phyloP scores from a whole-genome alignment of 2,329 filamentous ascomycete species.

The Apiospora pterosperma region DNA sequence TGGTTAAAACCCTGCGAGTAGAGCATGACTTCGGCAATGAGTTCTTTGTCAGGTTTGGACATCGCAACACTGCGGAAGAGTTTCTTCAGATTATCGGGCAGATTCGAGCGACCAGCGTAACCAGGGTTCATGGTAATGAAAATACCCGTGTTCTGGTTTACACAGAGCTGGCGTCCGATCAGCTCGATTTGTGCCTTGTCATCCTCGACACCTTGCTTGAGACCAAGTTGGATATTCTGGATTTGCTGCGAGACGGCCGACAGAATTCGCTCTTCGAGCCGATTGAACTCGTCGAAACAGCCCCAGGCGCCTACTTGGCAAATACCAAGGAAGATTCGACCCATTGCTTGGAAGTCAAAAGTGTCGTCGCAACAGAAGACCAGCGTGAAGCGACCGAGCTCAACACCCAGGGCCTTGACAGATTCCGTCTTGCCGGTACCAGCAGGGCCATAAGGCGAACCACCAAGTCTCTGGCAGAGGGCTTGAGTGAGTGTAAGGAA shows the following conservation, averaged over 20 bases:
- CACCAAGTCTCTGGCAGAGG: conserved; percentile 88
- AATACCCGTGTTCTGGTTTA: conserved; percentile 92
- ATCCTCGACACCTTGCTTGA: conserved; percentile 80
- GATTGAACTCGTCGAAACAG: conserved; percentile 99
- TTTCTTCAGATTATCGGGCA: conserved; percentile 99
- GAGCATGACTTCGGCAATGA: conserved; percentile 99
- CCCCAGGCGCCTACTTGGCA: conserved; percentile 99
- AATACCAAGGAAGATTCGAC: conserved; percentile 97
- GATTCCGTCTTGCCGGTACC: conserved; percentile 99
- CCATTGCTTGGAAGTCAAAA: conserved; percentile 99
- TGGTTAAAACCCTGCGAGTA: conserved; percentile 99
- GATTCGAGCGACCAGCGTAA: conserved; percentile 94
- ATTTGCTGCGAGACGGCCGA: conserved; percentile 99
- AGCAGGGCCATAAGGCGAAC: conserved; percentile 94
- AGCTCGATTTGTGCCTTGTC: conserved; percentile 89
- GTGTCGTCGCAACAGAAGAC: conserved; percentile 99
- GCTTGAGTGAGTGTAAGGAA: conserved; percentile 98
- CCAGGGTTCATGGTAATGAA: conserved; percentile 99
- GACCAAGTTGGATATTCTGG: conserved; percentile 95
- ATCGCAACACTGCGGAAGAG: conserved; percentile 98
- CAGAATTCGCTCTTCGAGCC: conserved; percentile 93
- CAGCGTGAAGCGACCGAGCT: conserved; percentile 94
- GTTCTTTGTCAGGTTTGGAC: conserved; percentile 99
- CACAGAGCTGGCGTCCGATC: conserved; percentile 82
- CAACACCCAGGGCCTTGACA: conserved; percentile 94